Conservation (phyloP, 2,329 filamentous ascomycete genomes). For the Leptosphaerulina australis region DNA sequence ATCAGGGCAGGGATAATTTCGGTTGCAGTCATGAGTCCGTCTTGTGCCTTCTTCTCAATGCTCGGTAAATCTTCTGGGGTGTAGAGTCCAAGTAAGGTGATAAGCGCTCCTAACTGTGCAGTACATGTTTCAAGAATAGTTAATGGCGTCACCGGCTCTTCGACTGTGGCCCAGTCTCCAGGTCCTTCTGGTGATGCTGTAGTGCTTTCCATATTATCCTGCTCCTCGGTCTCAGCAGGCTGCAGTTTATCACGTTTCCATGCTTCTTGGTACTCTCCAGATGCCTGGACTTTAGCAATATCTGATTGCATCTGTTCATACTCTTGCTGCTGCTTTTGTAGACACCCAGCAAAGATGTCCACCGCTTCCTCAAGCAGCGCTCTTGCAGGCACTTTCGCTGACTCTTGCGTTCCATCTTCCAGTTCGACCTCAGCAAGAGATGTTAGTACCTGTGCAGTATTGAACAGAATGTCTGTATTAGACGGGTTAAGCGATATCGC, state of each 20-base stretch:
- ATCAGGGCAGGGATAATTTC: conserved; percentile 62
- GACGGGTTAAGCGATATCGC: conserved; percentile 65
- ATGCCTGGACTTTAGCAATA: conserved; percentile 40
- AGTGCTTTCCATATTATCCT: conserved; percentile 34
- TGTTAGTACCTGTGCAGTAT: conserved; percentile 72
- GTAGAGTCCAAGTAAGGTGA: conserved; percentile 57
- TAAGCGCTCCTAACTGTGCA: conserved; percentile 62
- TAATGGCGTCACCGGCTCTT: conserved; percentile 68
- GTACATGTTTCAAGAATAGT: conserved; percentile 72
- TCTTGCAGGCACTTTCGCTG: conserved; percentile 54
- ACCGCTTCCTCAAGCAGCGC: conserved; percentile 65
- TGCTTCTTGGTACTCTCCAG: conserved; percentile 29
- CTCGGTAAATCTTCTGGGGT: conserved; percentile 52
- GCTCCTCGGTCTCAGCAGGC: conserved; percentile 1
- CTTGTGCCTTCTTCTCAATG: conserved; percentile 65
- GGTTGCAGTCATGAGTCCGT: conserved; percentile 59
- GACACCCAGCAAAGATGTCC: conserved; percentile 62
- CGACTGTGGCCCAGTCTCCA: conserved; percentile 70
- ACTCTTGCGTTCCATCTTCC: conserved; percentile 55
- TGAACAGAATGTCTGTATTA: conserved; percentile 73
- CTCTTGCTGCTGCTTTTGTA: conserved; percentile 54
- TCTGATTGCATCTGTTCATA: conserved; percentile 50
- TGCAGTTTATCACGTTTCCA: conserved; percentile 25
- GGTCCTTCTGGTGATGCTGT: conserved; percentile 44
- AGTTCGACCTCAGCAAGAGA: conserved; percentile 66